phyloP scores from a whole-genome alignment of 1,284 basidiomycete genomes.

The Ceratobasidium sp. region DNA sequence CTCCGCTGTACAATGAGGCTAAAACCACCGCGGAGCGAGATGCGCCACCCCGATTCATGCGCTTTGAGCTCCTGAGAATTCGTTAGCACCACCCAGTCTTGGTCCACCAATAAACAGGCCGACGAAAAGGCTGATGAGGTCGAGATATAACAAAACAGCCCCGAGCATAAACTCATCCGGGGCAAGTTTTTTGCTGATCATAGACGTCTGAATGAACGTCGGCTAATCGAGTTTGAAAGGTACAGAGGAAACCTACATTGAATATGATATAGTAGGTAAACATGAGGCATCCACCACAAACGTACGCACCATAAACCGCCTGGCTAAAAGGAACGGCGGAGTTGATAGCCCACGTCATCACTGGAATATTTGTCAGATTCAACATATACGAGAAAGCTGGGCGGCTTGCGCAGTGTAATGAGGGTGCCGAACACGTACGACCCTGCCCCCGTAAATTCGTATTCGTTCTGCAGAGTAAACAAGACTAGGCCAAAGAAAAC shows the following conservation, averaged over 20 bases:
- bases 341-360: slow-evolving; percentile 77
- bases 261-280: slow-evolving; percentile 87
- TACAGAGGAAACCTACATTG: slow-evolving; percentile 53
- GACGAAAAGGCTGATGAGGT: slow-evolving; percentile 62
- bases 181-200: slow-evolving; percentile 79
- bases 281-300: slow-evolving; percentile 76
- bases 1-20: too few relatives aligned
- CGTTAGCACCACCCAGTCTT: slow-evolving; percentile 52
- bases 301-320: slow-evolving; percentile 78
- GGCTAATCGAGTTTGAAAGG: background rate
- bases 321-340: slow-evolving; percentile 80
- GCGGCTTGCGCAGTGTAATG: slow-evolving; percentile 66
- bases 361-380: slow-evolving; percentile 50
- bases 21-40: too few relatives aligned
- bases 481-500: slow-evolving; percentile 86
- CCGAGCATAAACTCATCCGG: slow-evolving; percentile 90
- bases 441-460: slow-evolving; percentile 85
- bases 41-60: too few relatives aligned
- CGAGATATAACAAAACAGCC: slow-evolving; percentile 85
- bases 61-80: background rate
- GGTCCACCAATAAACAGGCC: slow-evolving; percentile 75
- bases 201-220: slow-evolving; percentile 60
- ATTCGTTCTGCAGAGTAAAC: slow-evolving; percentile 88
- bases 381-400: background rate
- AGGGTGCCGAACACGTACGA: slow-evolving; percentile 85